Evolutionary conservation across 176 grass and related monocot species (phyloP).

Genomic region (Musa acuminata): DNA sequence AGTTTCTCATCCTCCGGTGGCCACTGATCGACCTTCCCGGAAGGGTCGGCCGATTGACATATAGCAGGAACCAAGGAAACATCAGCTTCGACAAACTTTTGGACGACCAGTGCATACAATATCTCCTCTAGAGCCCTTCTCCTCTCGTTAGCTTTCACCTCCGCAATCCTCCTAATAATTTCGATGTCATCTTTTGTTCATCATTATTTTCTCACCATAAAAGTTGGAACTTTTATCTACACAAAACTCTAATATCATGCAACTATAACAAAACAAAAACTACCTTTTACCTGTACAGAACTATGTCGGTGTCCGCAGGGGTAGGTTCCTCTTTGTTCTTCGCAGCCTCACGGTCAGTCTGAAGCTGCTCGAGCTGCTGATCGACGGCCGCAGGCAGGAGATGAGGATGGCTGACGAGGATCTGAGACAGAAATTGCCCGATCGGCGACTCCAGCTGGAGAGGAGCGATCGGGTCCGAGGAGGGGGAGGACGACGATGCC

Average conservation of each 20-base stretch:
- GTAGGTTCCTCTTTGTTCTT: constrained; percentile 33
- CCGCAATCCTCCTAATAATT: constrained; percentile 74
- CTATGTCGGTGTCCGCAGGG: constrained; percentile 55
- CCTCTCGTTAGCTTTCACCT: constrained; percentile 89
- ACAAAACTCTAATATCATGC: no score
- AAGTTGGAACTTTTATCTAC: no score
- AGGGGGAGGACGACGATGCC: constrained; percentile 43
- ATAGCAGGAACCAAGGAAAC: constrained; percentile 75
- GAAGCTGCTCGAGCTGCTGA: constrained; percentile 90
- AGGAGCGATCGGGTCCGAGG: constrained; percentile 67
- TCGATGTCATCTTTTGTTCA: neutral
- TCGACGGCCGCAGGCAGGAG: constrained; percentile 77
- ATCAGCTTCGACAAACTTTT: constrained; percentile 82
- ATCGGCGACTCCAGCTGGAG: constrained; percentile 77
- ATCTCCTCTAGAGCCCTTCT: constrained; percentile 83
- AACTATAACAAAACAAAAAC: neutral
- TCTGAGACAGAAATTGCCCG: constrained; percentile 83
- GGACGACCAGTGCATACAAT: constrained; percentile 81
- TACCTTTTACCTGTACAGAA: constrained; percentile 71
- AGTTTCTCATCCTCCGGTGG: constrained; percentile 50
- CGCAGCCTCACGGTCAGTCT: constrained; percentile 46
- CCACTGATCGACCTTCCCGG: constrained; percentile 53
- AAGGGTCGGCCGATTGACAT: constrained; percentile 40
- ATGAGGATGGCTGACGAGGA: constrained; percentile 78
- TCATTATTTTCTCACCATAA: no score